These are phyloP conservation scores for Kitagawia praeruptora DNA, from an alignment of 129 eudicot genomes.

Conservation along the genomic window DNA sequence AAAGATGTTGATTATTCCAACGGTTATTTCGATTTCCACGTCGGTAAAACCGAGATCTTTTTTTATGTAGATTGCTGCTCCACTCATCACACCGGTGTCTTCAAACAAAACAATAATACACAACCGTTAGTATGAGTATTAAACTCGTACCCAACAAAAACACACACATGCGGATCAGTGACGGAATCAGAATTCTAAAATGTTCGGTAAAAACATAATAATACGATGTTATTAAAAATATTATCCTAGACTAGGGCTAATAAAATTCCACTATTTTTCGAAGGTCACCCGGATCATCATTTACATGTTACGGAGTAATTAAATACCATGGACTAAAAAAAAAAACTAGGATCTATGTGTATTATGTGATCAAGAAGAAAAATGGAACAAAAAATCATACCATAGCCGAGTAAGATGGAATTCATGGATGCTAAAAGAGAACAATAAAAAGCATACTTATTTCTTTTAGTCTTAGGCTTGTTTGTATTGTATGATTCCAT, in stretches of 20 bases:
- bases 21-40: slow-evolving; percentile 12
- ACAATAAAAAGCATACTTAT: slow-evolving; percentile 14
- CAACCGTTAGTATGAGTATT: background rate
- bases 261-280: too few relatives aligned
- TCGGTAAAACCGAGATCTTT: slow-evolving; percentile 15
- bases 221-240: too few relatives aligned
- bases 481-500: background rate
- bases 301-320: too few relatives aligned
- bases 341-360: too few relatives aligned
- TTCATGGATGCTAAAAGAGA: background rate
- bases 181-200: too few relatives aligned
- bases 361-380: background rate
- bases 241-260: too few relatives aligned
- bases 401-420: background rate
- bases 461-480: slow-evolving; percentile 3
- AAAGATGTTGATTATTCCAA: slow-evolving; percentile 23
- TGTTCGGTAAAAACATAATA: too few relatives aligned
- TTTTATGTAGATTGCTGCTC: slow-evolving; percentile 22
- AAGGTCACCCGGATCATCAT: too few relatives aligned
- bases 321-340: too few relatives aligned
- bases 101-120: background rate
- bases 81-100: slow-evolving; percentile 31
- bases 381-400: background rate
- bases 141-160: too few relatives aligned
- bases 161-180: too few relatives aligned